Conservation (phyloP, 2,329 filamentous ascomycete genomes). For the Claviceps quebecensis region DNA sequence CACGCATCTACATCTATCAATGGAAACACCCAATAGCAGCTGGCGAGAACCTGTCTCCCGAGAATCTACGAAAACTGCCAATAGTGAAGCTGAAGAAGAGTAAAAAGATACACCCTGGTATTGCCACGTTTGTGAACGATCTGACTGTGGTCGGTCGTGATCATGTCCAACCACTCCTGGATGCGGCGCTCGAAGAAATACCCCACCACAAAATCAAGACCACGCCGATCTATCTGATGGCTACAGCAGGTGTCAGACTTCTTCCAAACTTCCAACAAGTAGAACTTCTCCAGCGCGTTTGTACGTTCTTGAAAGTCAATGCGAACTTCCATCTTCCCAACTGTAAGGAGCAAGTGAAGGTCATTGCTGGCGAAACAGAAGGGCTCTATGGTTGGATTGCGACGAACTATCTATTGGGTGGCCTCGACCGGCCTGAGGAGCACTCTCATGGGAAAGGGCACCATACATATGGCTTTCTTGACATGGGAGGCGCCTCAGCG, state of each 20-base stretch:
- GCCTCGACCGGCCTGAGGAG: conserved; percentile 63
- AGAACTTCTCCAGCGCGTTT: conserved; percentile 62
- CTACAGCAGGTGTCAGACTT: conserved; percentile 88
- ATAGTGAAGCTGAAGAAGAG: conserved; percentile 73
- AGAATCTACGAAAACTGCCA: conserved; percentile 51
- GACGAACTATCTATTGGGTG: conserved; percentile 85
- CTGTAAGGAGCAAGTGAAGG: conserved; percentile 77
- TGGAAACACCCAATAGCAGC: conserved; percentile 71
- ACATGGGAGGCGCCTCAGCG: conserved; percentile 96
- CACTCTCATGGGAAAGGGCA: conserved; percentile 77
- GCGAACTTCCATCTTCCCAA: conserved; percentile 81
- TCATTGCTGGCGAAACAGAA: conserved; percentile 91
- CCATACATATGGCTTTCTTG: conserved; percentile 91
- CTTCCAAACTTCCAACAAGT: conserved; percentile 60
- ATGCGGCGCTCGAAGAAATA: conserved; percentile 68
- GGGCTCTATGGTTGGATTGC: conserved; percentile 96
- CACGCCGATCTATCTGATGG: conserved; percentile 88
- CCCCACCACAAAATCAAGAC: conserved; percentile 62
- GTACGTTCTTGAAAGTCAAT: conserved; percentile 62
- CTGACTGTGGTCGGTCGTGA: conserved; percentile 66
- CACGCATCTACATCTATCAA: conserved; percentile 83
- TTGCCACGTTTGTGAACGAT: conserved; percentile 76
- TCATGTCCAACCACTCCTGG: conserved; percentile 65
- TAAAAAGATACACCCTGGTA: conserved; percentile 85
- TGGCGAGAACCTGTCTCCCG: conserved; percentile 30